Conservation (phyloP, 129 eudicot species). For the Silybum marianum region DNA sequence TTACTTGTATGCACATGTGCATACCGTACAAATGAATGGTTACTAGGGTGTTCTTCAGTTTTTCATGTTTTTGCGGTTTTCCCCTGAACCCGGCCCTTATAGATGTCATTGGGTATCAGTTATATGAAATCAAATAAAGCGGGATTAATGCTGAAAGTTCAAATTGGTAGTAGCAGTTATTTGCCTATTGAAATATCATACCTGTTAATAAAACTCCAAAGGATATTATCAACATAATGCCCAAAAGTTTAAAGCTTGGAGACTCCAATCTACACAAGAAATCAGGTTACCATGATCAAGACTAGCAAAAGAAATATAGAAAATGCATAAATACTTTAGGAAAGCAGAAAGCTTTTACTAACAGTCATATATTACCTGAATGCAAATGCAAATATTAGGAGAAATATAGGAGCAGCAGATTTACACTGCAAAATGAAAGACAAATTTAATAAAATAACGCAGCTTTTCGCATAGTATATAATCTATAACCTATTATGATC, state of each 20-base stretch:
- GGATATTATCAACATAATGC: constrained; percentile 84
- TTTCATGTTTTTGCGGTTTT: too few species aligned
- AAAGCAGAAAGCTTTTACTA: too few species aligned
- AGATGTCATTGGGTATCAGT: background rate
- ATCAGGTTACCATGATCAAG: background rate
- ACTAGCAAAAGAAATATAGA: background rate
- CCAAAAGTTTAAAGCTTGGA: constrained; percentile 84
- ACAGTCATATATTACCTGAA: constrained; percentile 59
- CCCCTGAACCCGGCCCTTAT: too few species aligned
- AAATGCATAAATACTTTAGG: background rate
- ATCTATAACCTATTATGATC: background rate
- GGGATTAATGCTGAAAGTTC: background rate
- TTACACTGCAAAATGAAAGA: constrained; percentile 70
- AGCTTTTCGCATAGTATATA: background rate
- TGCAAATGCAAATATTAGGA: constrained; percentile 93
- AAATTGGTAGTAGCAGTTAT: background rate
- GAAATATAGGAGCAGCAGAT: constrained; percentile 97
- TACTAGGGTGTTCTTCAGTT: too few species aligned
- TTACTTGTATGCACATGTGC: too few species aligned
- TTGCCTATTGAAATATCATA: constrained; percentile 26
- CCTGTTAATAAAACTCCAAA: constrained; percentile 88
- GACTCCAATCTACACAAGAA: constrained; percentile 81
- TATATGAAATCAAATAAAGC: background rate
- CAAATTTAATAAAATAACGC: background rate
- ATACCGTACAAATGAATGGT: too few species aligned